Base-by-base conservation (phyloP, 768 basidiomycete species). In the Boletus sensibilis region DNA sequence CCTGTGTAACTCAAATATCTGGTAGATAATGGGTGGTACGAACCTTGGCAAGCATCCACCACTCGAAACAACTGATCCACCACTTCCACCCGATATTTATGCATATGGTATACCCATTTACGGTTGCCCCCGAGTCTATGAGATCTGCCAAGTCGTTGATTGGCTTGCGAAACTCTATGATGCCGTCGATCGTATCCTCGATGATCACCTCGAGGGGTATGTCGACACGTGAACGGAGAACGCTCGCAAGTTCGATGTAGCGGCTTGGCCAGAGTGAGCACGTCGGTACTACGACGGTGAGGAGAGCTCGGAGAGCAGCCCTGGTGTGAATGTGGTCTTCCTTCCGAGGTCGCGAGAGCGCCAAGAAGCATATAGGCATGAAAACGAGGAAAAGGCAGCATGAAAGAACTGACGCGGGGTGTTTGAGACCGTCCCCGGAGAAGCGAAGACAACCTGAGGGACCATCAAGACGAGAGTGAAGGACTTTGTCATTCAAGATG, bases 161-260 rank as follows among this genome's bases (percentile, higher is more conserved):
- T 16, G 74, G 67, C 55, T 81, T 67, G 58, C 80, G 72, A 43
- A 82, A 50, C 61, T 84, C 83, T 14, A 83, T 58, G 13, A 62
- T 43, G 12, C 81, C 82, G 8, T 61, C 53, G 50, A 64, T 62
- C 21, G 80, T 63, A 49, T 72, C 72, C 23, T 68, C 50, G 33
- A 82, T 52, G 54, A 83, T 61, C 39, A 66, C 61, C 29, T 70
- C 63, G 3, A 78, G 57, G 42, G 75, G 69, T 39, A 80, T 42
- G 6, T 56, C 49, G 48, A 80, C 55, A 1, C 60, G 59, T 20
- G 67, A 65, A 45, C 64, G 58, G 27, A 51, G 48, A 31, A 49
- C 16, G 31, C 67, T 59, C 47, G 77, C 70, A 31, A 74, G 65
- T 46, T 54, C 35, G 39, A 68, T 60, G 60, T 80, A 76, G 33